These are phyloP conservation scores for Clausena lansium DNA, from an alignment of 345 rosid genomes.

Conservation along the genomic window DNA sequence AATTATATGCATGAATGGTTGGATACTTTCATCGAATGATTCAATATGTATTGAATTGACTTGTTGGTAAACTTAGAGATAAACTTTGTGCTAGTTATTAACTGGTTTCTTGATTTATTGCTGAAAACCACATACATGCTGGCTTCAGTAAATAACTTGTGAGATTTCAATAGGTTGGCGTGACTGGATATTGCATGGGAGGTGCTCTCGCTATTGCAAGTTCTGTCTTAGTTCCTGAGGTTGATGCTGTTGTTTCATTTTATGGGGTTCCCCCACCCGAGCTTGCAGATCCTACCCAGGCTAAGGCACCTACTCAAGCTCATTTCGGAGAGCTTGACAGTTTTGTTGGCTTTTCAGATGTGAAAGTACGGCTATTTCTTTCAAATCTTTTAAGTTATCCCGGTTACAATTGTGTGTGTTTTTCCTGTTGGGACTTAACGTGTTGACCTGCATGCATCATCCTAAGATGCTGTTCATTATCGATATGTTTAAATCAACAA, in stretches of 20 bases:
- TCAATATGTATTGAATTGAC: neutral
- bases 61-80: neutral
- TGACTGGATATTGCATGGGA: constrained; percentile 94
- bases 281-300: constrained; percentile 82
- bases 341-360: constrained; percentile 81
- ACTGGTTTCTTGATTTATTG: neutral
- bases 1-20: neutral
- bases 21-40: neutral
- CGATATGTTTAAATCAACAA: neutral
- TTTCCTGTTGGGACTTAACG: neutral
- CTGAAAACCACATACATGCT: neutral
- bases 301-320: constrained; percentile 85
- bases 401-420: neutral
- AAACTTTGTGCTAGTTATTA: neutral
- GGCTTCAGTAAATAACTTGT: constrained; percentile 6
- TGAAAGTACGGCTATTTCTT: constrained; percentile 47
- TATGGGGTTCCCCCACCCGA: constrained; percentile 80
- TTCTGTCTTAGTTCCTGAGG: constrained; percentile 83
- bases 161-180: constrained; percentile 66
- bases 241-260: constrained; percentile 84
- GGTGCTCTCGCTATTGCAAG: constrained; percentile 92
- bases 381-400: neutral
- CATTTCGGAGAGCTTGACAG: constrained; percentile 93
- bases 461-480: neutral
- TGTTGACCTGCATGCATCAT: neutral